Conservation (phyloP, 768 basidiomycete species). For the Leucosporidium yakuticum region DNA sequence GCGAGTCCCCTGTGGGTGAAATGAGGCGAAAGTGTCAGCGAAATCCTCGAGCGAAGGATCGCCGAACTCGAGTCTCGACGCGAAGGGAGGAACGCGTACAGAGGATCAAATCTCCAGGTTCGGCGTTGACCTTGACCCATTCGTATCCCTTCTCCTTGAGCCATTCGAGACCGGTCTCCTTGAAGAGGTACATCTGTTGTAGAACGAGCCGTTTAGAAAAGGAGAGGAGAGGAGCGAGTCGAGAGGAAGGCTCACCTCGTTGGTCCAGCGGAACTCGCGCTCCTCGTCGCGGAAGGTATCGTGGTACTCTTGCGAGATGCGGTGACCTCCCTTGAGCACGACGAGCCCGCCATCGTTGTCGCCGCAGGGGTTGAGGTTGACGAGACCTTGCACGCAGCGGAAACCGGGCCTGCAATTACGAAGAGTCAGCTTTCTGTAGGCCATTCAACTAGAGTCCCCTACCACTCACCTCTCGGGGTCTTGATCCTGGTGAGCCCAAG, state of each 20-base stretch:
- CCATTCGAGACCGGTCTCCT: conserved; percentile 39
- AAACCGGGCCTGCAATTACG: conserved; percentile 27
- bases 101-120: conserved; percentile 41
- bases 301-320: conserved; percentile 25
- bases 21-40: background rate
- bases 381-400: conserved; percentile 24
- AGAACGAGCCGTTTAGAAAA: background rate
- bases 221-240: background rate
- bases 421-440: conserved; percentile 38
- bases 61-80: no score
- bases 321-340: conserved; percentile 41
- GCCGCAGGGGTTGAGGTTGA: conserved; percentile 40
- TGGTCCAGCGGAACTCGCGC: background rate
- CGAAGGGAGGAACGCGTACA: conserved; percentile 19
- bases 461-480: conserved; percentile 37
- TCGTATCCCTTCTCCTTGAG: conserved; percentile 39
- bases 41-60: no score
- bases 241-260: background rate
- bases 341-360: conserved; percentile 46
- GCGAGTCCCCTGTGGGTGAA: conserved; percentile 8
- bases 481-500: conserved; percentile 37
- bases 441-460: conserved; percentile 30
- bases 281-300: conserved; percentile 23
- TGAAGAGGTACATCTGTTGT: conserved; percentile 16
- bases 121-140: conserved; percentile 39